These are phyloP conservation scores for Cymbidium sinense DNA, from an alignment of 106 monocot genomes.

Conservation along the genomic window DNA sequence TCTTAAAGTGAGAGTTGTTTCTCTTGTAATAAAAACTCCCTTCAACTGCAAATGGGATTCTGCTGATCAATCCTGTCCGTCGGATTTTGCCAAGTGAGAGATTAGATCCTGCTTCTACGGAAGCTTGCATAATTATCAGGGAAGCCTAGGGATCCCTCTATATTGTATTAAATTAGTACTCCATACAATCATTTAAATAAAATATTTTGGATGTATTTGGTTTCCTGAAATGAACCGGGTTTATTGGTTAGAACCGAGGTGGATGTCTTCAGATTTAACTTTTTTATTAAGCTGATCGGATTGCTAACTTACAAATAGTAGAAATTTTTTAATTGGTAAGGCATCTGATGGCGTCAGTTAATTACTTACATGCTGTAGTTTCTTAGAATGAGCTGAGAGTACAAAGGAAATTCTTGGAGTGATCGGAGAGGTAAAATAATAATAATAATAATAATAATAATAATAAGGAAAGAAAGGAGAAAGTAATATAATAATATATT, in stretches of 20 bases:
- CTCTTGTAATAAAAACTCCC: too few species aligned
- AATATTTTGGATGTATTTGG: neutral
- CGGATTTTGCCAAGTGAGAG: neutral
- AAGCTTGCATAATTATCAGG: neutral
- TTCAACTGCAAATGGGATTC: too few species aligned
- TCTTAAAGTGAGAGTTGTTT: neutral
- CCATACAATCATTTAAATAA: neutral
- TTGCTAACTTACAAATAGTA: neutral
- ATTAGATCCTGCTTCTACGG: neutral
- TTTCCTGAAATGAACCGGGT: neutral
- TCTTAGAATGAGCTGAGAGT: neutral
- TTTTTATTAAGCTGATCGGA: neutral
- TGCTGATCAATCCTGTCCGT: neutral
- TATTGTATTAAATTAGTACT: too few species aligned
- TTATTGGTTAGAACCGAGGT: neutral
- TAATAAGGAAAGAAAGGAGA: neutral
- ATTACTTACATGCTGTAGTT: neutral
- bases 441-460: too few species aligned
- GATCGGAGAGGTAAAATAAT: neutral
- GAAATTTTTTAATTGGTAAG: neutral
- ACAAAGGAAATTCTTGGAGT: neutral
- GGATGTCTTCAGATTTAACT: neutral
- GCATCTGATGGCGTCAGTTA: neutral
- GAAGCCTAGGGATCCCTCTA: slow-evolving; percentile 1
- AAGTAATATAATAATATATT: too few species aligned